Percentiles rank a stretch among this genome's conserved stretches.
phyloP scores from a whole-genome alignment of 1,139 yeast species.

The Taphrina sp. region DNA sequence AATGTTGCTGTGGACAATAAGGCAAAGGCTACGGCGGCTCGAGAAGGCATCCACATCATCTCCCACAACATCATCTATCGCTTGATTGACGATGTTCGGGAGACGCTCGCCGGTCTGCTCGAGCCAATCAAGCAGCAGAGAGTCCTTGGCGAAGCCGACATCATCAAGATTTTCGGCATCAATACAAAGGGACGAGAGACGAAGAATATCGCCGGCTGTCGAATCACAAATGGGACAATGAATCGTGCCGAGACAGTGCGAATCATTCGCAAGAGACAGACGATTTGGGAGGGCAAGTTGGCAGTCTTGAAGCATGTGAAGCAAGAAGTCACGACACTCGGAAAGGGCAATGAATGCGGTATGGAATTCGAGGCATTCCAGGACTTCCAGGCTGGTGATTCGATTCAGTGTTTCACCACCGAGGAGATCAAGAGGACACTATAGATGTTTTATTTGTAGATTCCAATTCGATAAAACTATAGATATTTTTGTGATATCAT shows the following conservation, averaged over 20 bases:
- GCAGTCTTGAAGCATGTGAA: slow-evolving; percentile 77
- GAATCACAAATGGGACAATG: slow-evolving; percentile 69
- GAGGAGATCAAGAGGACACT: slow-evolving; percentile 29
- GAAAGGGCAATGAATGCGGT: slow-evolving; percentile 90
- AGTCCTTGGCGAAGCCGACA: slow-evolving; percentile 64
- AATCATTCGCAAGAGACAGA: slow-evolving; percentile 57
- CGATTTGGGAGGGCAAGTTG: slow-evolving; percentile 65
- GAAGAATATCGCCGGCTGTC: slow-evolving; percentile 80
- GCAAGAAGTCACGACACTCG: slow-evolving; percentile 73
- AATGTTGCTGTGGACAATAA: slow-evolving; percentile 70
- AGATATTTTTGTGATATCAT: no score
- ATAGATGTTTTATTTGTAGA: no score
- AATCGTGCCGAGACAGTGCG: slow-evolving; percentile 61
- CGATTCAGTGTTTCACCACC: slow-evolving; percentile 71
- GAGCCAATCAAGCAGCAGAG: slow-evolving; percentile 69
- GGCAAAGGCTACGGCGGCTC: slow-evolving; percentile 60
- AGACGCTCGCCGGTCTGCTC: slow-evolving; percentile 59
- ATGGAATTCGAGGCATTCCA: slow-evolving; percentile 69
- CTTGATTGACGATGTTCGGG: slow-evolving; percentile 78
- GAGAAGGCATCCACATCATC: slow-evolving; percentile 57
- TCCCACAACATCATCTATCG: slow-evolving; percentile 82
- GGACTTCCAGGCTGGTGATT: slow-evolving; percentile 71
- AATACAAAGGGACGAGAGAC: slow-evolving; percentile 54
- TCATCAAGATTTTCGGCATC: slow-evolving; percentile 72
- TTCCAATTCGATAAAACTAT: no score